Conservation (phyloP, 257 asterid species). For the Leptodermis oblonga region DNA sequence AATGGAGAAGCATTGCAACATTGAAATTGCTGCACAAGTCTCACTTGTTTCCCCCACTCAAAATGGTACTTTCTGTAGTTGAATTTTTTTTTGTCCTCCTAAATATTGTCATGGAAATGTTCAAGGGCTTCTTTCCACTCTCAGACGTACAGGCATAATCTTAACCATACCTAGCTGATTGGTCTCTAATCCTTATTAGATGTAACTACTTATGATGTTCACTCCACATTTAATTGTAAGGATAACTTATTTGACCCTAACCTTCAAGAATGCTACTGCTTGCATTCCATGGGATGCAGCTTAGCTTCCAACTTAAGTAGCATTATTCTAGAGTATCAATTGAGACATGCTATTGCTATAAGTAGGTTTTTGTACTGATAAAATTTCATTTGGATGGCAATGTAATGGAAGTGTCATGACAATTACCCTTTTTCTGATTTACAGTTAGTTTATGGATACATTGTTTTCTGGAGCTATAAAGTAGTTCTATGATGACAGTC, state of each 20-base stretch:
- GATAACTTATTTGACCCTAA: background rate
- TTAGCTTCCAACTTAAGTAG: background rate
- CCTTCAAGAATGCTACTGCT: background rate
- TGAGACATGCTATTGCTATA: background rate
- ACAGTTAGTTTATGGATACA: background rate
- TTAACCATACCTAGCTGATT: background rate
- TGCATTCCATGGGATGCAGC: too few species aligned
- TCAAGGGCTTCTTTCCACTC: background rate
- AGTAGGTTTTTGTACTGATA: background rate
- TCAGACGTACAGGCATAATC: background rate
- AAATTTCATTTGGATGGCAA: background rate
- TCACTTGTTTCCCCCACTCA: slow-evolving; percentile 62
- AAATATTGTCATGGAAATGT: background rate
- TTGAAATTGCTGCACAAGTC: slow-evolving; percentile 91
- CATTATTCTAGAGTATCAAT: background rate
- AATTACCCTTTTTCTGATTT: background rate
- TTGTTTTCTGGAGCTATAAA: background rate
- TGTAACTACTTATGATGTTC: background rate
- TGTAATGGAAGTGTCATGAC: background rate
- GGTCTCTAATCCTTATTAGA: background rate
- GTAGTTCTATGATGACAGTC: background rate
- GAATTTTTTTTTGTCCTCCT: slow-evolving; percentile 11
- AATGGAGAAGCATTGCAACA: slow-evolving; percentile 96
- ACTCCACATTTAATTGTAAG: background rate
- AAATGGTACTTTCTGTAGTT: slow-evolving; percentile 43